These are phyloP conservation scores for Lentinus brumalis DNA, from an alignment of 768 basidiomycete species.

Conservation along the genomic window DNA sequence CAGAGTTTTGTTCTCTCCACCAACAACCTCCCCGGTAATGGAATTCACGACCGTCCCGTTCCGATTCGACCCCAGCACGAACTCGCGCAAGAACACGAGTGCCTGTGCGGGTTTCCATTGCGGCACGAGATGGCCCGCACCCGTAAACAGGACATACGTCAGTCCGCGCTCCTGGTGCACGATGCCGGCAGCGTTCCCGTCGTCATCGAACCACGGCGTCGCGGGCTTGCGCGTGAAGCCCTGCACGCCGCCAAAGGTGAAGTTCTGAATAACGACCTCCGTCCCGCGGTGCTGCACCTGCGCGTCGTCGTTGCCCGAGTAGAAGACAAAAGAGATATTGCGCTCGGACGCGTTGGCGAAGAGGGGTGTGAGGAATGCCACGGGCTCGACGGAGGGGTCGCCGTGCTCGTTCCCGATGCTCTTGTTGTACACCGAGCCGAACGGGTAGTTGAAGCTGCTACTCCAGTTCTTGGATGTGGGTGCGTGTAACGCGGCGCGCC, in stretches of 20 bases:
- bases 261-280: constrained; percentile 56
- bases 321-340: constrained; percentile 54
- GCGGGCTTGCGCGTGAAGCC: constrained; percentile 71
- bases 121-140: constrained; percentile 45
- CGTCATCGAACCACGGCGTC: constrained; percentile 67
- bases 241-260: constrained; percentile 74
- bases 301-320: constrained; percentile 70
- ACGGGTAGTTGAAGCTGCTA: constrained; percentile 36
- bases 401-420: constrained; percentile 15
- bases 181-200: constrained; percentile 61
- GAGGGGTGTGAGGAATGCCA: constrained; percentile 62
- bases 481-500: constrained; percentile 64
- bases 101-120: constrained; percentile 50
- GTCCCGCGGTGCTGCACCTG: constrained; percentile 63
- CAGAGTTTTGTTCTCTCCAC: constrained; percentile 52
- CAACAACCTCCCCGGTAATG: constrained; percentile 37
- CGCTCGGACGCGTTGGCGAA: constrained; percentile 61
- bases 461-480: constrained; percentile 58
- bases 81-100: constrained; percentile 63
- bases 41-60: constrained; percentile 51
- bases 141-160: constrained; percentile 40
- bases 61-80: constrained; percentile 61
- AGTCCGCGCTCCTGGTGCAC: constrained; percentile 73
- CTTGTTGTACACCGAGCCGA: constrained; percentile 29
- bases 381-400: constrained; percentile 45